Conservation (phyloP, 2,329 filamentous ascomycete genomes). For the Colletotrichum coccodes region DNA sequence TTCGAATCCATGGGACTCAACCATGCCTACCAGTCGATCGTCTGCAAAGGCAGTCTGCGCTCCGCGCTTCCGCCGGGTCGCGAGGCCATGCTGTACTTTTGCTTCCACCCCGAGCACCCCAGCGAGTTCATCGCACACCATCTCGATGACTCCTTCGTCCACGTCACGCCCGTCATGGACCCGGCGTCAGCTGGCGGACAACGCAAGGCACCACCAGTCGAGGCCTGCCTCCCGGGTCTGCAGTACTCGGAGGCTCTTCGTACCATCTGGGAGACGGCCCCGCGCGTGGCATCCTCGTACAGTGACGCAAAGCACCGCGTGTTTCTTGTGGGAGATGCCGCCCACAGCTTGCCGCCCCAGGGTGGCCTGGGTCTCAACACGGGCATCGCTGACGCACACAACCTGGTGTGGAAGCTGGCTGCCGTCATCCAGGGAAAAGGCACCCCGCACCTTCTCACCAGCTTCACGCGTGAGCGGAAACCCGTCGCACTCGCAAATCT, state of each 20-base stretch:
- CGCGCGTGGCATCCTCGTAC: conserved; percentile 16
- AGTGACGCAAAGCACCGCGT: conserved; percentile 38
- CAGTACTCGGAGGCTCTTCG: conserved; percentile 17
- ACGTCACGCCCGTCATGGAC: conserved; percentile 19
- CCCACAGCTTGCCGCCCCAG: conserved; percentile 65
- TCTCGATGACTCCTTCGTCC: conserved; percentile 19
- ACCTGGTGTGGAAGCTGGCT: conserved; percentile 60
- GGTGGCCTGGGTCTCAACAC: conserved; percentile 70
- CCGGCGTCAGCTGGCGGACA: conserved; percentile 2
- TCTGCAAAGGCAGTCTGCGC: conserved; percentile 23
- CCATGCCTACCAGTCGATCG: conserved; percentile 19
- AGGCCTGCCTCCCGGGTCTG: conserved; percentile 25
- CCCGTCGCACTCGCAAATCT: conserved; percentile 25
- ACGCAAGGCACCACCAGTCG: conserved; percentile 7
- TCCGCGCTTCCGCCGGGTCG: conserved; percentile 12
- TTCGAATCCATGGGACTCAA: conserved; percentile 15
- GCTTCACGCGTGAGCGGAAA: conserved; percentile 15
- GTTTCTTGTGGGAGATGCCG: conserved; percentile 64
- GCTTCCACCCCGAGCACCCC: conserved; percentile 25
- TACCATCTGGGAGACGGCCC: conserved; percentile 23
- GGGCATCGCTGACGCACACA: conserved; percentile 65
- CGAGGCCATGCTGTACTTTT: conserved; percentile 29
- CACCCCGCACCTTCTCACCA: neutral
- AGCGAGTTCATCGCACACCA: conserved; percentile 22
- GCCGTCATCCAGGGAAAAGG: conserved; percentile 3